phyloP scores from a whole-genome alignment of 2,329 filamentous ascomycete genomes.

The Dendryphion nanum region DNA sequence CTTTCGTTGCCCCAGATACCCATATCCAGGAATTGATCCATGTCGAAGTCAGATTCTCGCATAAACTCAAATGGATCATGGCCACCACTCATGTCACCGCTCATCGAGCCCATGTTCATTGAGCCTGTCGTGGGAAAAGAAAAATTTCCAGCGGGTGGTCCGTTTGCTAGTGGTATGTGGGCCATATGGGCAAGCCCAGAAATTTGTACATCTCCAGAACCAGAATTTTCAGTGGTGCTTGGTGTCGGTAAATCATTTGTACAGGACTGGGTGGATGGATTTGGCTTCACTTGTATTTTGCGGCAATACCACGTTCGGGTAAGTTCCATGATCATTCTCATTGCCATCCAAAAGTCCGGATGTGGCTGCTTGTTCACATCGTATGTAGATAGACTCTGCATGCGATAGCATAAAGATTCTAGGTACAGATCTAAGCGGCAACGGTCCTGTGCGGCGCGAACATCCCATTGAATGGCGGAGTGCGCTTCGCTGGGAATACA shows the following conservation, averaged over 20 bases:
- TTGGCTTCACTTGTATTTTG: conserved; percentile 14
- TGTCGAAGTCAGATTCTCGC: conserved; percentile 27
- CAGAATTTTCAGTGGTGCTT: conserved; percentile 1
- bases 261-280: conserved; percentile 2
- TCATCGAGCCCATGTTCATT: conserved; percentile 3
- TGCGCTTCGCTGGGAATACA: conserved; percentile 28
- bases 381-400: conserved; percentile 27
- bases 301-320: conserved; percentile 29
- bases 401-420: conserved; percentile 33
- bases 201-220: too few relatives aligned
- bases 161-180: background rate
- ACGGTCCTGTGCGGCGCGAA: conserved; percentile 29
- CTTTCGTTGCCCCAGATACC: conserved; percentile 30
- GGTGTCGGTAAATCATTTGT: conserved; percentile 8
- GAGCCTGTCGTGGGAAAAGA: background rate
- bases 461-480: conserved; percentile 26
- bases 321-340: conserved; percentile 29
- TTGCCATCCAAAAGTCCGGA: conserved; percentile 30
- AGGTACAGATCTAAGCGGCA: conserved; percentile 31
- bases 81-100: conserved; percentile 3
- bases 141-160: background rate
- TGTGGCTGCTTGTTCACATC: conserved; percentile 22
- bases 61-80: conserved; percentile 23
- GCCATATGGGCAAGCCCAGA: too few relatives aligned
- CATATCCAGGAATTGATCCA: conserved; percentile 34